A percentile compares a stretch with the other conserved stretches of the same genome.
Conservation (phyloP, 106 monocot species). For the Dendrobium chrysotoxum region DNA sequence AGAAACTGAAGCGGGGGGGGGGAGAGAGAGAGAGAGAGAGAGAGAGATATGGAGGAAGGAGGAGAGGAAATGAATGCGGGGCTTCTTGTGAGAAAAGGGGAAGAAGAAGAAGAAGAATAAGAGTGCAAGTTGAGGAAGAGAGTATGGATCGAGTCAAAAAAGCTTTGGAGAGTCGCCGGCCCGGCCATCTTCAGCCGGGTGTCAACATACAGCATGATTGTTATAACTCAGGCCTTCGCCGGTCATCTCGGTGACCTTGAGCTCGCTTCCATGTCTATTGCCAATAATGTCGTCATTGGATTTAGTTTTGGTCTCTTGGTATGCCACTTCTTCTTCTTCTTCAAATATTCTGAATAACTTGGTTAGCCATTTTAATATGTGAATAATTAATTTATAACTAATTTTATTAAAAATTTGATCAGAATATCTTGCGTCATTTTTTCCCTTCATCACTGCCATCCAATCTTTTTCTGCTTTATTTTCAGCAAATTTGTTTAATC, state of each 20-base stretch:
- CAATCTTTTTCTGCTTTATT: no score
- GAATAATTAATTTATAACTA: no score
- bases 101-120: not conserved
- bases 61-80: not conserved
- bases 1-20: no score
- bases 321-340: not conserved
- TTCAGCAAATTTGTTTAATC: no score
- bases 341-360: no score
- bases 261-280: conserved; percentile 24
- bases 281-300: conserved; percentile 18
- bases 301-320: conserved; percentile 24
- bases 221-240: conserved; percentile 24
- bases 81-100: not conserved
- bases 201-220: conserved; percentile 21
- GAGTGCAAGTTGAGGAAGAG: not conserved
- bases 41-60: not conserved
- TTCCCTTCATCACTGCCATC: no score
- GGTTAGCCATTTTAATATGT: no score
- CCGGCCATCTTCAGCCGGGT: conserved; percentile 19
- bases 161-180: conserved; percentile 19
- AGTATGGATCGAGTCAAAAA: conserved; percentile 12
- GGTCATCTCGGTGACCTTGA: conserved; percentile 26
- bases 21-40: conserved; percentile 1
- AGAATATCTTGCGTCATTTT: no score
- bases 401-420: no score